phyloP scores from a whole-genome alignment of 257 asterid species.

The Buddleja alternifolia region DNA sequence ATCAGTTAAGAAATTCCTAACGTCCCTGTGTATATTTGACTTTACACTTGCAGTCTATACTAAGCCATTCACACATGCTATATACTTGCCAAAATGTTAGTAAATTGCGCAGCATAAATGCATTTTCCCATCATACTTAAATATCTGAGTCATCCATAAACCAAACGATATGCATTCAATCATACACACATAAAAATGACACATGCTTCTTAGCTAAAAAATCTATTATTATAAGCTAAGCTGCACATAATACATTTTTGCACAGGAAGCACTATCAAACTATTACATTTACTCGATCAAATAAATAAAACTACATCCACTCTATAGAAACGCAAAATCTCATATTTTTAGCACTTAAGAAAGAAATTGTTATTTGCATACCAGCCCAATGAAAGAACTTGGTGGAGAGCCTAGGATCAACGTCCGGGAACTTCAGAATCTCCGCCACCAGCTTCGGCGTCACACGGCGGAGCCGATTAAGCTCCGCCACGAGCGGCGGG shows the following conservation, averaged over 20 bases:
- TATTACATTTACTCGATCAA: neutral
- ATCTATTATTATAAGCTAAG: neutral
- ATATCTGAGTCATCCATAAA: neutral
- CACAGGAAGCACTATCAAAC: neutral
- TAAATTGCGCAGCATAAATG: neutral
- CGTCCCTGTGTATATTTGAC: neutral
- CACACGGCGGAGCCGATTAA: slow-evolving; percentile 80
- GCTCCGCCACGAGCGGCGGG: slow-evolving; percentile 67
- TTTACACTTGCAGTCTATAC: neutral
- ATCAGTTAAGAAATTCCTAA: neutral
- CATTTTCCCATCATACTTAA: neutral
- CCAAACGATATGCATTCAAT: neutral
- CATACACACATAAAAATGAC: neutral
- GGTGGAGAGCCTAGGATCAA: slow-evolving; percentile 79
- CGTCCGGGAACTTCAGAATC: slow-evolving; percentile 74
- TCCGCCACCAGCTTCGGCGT: slow-evolving; percentile 88
- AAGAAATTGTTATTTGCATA: slow-evolving; percentile 30
- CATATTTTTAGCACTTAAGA: neutral
- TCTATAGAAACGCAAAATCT: slow-evolving; percentile 3
- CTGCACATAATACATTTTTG: neutral
- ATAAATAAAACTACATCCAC: neutral
- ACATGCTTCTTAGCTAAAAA: neutral
- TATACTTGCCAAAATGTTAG: neutral
- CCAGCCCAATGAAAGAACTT: slow-evolving; percentile 98
- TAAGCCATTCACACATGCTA: neutral